Evolutionary conservation across 1,139 yeast genomes (phyloP).

Genomic region (Lodderomyces beijingensis): DNA sequence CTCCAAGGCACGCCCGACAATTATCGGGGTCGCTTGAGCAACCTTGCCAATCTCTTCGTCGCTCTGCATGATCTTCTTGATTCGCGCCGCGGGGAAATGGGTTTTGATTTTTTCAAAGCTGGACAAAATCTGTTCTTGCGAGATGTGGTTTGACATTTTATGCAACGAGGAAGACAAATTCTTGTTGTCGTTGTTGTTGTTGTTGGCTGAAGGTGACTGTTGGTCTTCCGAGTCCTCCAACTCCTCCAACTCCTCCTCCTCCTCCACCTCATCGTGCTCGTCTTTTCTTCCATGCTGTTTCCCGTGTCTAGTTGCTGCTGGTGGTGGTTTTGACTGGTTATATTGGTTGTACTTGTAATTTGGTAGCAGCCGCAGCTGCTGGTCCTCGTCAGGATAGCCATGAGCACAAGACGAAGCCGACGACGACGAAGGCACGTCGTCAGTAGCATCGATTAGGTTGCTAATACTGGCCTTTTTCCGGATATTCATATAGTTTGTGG

Average conservation of each 20-base stretch:
- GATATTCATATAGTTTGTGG: not conserved
- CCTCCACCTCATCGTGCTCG: not conserved
- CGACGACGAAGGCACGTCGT: not conserved
- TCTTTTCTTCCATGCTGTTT: not conserved
- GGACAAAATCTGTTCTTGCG: conserved; percentile 28
- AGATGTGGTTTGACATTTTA: conserved; percentile 5
- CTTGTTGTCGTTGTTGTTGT: conserved; percentile 5
- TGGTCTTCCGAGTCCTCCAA: conserved; percentile 2
- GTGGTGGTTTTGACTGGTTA: not conserved
- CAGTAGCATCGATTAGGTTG: conserved; percentile 2
- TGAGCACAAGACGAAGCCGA: too few species aligned
- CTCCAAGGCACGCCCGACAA: conserved; percentile 92
- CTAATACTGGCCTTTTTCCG: conserved; percentile 2
- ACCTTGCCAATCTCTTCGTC: conserved; percentile 98
- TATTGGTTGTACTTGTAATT: conserved; percentile 1
- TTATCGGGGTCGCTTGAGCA: conserved; percentile 97
- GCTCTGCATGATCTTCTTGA: conserved; percentile 93
- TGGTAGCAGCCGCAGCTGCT: conserved; percentile 1
- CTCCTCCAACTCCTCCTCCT: not conserved
- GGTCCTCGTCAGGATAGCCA: not conserved
- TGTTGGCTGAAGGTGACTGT: conserved; percentile 1
- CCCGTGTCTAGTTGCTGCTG: conserved; percentile 1
- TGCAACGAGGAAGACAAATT: conserved; percentile 1
- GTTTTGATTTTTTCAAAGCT: conserved; percentile 66
- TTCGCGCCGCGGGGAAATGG: conserved; percentile 95